Base-by-base conservation (phyloP, 192 early-diverging fungal genomes). In the Phlyctochytrium planicorne region DNA sequence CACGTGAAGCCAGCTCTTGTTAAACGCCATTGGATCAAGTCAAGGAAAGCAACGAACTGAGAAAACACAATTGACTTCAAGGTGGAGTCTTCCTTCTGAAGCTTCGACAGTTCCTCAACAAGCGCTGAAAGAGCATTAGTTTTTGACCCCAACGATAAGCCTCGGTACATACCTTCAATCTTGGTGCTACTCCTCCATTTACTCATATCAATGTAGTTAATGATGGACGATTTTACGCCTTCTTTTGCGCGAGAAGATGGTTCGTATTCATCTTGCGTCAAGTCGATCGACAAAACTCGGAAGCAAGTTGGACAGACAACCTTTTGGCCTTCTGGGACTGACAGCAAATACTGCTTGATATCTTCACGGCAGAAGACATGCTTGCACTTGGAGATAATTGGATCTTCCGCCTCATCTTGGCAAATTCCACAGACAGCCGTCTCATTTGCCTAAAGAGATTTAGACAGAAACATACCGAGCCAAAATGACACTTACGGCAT, bases 341-440 rank as follows among this genome's bases (percentile, higher is more conserved):
- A 60, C 30, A 78, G 67, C 20, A 82, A 66, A 34, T 80, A 79
- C 61, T 85, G 78, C 12, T 82, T 74, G 4, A 84, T 87, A 72
- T 94, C 94, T 62, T 89, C 87, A 25, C 95, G 86, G 72, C 95
- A 97, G 72, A 97, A 97, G 25, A 92, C 81, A 60, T 97, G 95
- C 61, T 91, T 89, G 82, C 95, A 97, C 59, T 84, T 85, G 35
- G 87, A 80, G 17, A 89, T 56, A 61, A 97, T 87, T 0, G 95
- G 82, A 73, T 97, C 93, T 72, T 96, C 89, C 31, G 89, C 88
- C 70, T 91, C 89, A 62, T 95, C 95, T 56, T 87, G 85, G 75
- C 95, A 97, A 2, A 97, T 77, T 0, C 83, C 84, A 59, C 95
- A 97, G 10, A 97, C 92, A 0, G 94, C 79, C 17, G 87, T 88